Conservation (phyloP, 169 alveolate species). For the Cryptosporidium bovis region DNA sequence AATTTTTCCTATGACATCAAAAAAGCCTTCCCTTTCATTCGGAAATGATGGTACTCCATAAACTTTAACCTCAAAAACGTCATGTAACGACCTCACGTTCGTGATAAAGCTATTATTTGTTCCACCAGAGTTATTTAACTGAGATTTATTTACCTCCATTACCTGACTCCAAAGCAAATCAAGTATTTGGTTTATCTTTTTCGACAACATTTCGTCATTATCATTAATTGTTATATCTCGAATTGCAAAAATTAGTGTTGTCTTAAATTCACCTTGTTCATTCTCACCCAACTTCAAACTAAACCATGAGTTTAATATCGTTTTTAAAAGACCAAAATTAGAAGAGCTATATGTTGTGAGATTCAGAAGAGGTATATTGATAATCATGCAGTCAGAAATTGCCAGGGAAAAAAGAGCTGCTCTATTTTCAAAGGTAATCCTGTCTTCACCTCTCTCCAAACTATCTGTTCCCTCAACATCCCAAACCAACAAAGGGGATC, state of each 20-base stretch:
- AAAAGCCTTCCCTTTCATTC: conserved; percentile 20
- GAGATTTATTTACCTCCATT: background rate
- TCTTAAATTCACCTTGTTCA: conserved; percentile 14
- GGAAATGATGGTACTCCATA: conserved; percentile 72
- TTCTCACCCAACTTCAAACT: conserved; percentile 49
- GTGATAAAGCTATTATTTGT: background rate
- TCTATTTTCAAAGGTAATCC: conserved; percentile 90
- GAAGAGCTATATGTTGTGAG: conserved; percentile 90
- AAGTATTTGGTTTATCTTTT: conserved; percentile 33
- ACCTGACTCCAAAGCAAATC: conserved; percentile 50
- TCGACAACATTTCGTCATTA: conserved; percentile 51
- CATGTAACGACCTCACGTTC: conserved; percentile 3
- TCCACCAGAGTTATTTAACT: conserved; percentile 3
- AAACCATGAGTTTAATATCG: conserved; percentile 79
- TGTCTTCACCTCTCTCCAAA: conserved; percentile 88
- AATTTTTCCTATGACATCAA: background rate
- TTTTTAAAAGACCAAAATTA: conserved; percentile 88
- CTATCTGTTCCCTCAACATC: conserved; percentile 93
- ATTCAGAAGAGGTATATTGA: conserved; percentile 82
- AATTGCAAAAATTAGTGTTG: conserved; percentile 51
- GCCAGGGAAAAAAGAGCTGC: conserved; percentile 90
- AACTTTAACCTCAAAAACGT: conserved; percentile 42
- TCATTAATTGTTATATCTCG: conserved; percentile 51
- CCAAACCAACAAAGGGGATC: conserved; percentile 81
- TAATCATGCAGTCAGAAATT: conserved; percentile 88